Evolutionary conservation across 495 filamentous ascomycete species (phyloP), one percentile per base, ranked within the genome.

Genomic region (Bryoglossum gracile): DNA sequence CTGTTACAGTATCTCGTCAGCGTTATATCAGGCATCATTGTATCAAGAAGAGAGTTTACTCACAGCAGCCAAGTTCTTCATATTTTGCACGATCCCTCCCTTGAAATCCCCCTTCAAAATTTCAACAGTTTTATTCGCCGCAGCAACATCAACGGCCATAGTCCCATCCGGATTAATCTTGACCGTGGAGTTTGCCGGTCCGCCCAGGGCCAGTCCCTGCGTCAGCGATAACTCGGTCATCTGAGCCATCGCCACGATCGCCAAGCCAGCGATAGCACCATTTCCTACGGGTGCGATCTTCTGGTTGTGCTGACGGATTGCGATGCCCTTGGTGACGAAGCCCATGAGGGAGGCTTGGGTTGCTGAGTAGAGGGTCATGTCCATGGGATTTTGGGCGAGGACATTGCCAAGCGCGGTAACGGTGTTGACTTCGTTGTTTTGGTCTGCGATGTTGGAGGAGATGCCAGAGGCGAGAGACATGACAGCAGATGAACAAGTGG

Each of bases 231-330:
- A 32, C 21, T 54, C 51, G n/a, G 17, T 32, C 51, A 43, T 30
- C 32, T 54, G 51, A n/a, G 51, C 51, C 44, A 38, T 54, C 4
- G 51, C 51, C 4, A 54, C 51, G 4, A 48, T 48, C 17, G 51
- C 51, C 36, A 48, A 16, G 1, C 38, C 51, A 4, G 51, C 28
- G 22, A 48, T 36, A 9, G 51, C 51, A 2, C 33, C 44, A 39
- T 54, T 54, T 16, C 51, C 51, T 4, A 22, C 24, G 5, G 51
- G 51, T 4, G 44, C 51, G 33, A 54, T 54, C 45, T 43, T 54
- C 33, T 54, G 51, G 36, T 54, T 54, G 14, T 54, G 37, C 33
- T 48, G 21, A 1, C 51, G 16, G 23, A 54, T 54, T 4, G 24
- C n/a, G 13, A 54, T 48, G 0, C 51, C 51, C 32, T 54, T 47